Conservation (phyloP, 1,284 basidiomycete species). For the Coriolopsis trogii region DNA sequence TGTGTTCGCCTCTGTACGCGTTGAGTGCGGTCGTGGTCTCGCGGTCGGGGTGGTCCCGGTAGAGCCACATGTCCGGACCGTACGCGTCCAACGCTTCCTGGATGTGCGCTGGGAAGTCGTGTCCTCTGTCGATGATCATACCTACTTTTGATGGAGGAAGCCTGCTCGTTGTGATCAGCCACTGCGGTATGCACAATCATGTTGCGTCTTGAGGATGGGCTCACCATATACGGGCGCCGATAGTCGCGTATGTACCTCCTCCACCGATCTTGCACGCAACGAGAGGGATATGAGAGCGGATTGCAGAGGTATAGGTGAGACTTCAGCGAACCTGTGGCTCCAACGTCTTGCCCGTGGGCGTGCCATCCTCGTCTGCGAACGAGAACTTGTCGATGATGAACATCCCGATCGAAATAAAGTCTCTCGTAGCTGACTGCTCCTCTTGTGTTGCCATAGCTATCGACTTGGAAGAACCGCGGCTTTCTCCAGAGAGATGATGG, state of each 20-base stretch:
- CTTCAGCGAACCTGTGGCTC: conserved; percentile 51
- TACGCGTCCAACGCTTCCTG: conserved; percentile 61
- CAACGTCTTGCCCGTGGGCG: conserved; percentile 46
- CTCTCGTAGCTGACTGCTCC: background rate
- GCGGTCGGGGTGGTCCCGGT: conserved; percentile 57
- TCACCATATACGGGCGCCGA: conserved; percentile 84
- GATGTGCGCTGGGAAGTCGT: conserved; percentile 73
- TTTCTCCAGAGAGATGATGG: no score
- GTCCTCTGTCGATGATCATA: conserved; percentile 85
- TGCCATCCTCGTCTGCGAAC: conserved; percentile 59
- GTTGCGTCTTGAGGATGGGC: no score
- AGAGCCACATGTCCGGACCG: conserved; percentile 82
- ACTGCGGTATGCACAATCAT: background rate
- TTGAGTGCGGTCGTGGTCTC: conserved; percentile 80
- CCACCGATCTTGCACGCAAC: conserved; percentile 77
- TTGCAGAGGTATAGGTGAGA: fast-evolving
- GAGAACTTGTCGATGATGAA: conserved; percentile 88
- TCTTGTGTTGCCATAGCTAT: conserved; percentile 1
- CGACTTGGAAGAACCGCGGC: no score
- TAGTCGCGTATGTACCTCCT: conserved; percentile 79
- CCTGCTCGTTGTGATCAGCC: conserved; percentile 44
- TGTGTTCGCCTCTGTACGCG: conserved; percentile 71
- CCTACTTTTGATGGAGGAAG: conserved; percentile 63
- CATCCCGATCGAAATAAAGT: conserved; percentile 78
- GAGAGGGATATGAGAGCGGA: background rate